Evolutionary conservation across 345 rosid genomes (phyloP), one percentile per base, ranked within the genome.

Genomic region (Euclidium syriacum): DNA sequence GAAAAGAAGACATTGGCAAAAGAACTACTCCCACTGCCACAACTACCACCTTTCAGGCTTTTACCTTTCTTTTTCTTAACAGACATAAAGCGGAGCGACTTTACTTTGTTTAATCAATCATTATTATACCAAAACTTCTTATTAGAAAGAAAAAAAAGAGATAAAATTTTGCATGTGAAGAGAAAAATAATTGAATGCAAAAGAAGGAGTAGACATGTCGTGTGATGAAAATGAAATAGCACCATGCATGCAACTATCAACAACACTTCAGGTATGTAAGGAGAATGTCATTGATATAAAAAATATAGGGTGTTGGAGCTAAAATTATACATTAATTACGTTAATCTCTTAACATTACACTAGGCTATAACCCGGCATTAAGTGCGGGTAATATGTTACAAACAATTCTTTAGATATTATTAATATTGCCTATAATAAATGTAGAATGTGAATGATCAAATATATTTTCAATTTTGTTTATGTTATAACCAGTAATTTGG

Each of bases 31-130:
- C 26, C 24, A 59, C 6, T 30, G 7, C 53, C 38, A 59, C 54
- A 59, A 59, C 67, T 33, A 59, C 38, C 60, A 69, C 12, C 25
- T 60, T 60, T 52, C 47, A 68, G 39, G 48, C 59, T 40, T 48
- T 30, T 58, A 22, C 38, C 22, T 42, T 60, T 68, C 48, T 42
- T 39, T 43, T 43, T 61, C 51, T 26, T 42, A 61, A 53, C 56
- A 14, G 26, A 34, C 22, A 61, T 69, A 69, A 69, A 69, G 68
- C 5, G 26, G 7, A 27, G 25, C 35, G 9, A 53, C 62, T 69
- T 69, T 69, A 23, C 55, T 60, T 52, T 52, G 15, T 61, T 67
- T 57, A n/a, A 44, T 61, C 50, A 44, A 40, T 60, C 67, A 18
- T 69, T 34, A 18, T 52, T 44, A n/a, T n/a, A 18, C 55, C 16